Evolutionary conservation across 2,329 filamentous ascomycete genomes (phyloP), one percentile per base, ranked within the genome.

Genomic region (Trichoderma atroviride): DNA sequence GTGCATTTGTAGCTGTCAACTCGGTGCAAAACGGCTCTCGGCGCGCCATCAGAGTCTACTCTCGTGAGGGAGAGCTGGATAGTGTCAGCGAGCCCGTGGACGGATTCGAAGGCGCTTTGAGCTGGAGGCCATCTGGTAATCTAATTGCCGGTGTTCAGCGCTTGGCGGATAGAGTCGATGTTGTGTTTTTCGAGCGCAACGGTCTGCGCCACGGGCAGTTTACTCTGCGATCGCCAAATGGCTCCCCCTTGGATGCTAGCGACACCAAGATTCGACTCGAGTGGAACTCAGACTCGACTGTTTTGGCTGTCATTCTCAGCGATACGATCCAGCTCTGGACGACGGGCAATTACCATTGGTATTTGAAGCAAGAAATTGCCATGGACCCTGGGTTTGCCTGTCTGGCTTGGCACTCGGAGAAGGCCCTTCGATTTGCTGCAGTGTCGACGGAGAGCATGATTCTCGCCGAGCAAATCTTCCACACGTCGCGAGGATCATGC

Each of bases 191-290:
- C 74, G 96, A 99, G 81, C 87, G 94, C 64, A 99, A 99, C 75
- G 96, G 96, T n/a, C 85, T 99, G 70, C 88, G 95, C n/a, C 96
- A 99, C 79, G 96, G 96, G 5, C 88, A 97, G 73, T 99, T 98
- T 76, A 89, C 89, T n/a, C 84, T 99, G 22, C 89, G 92, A 58
- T 87, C 85, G 3, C 82, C 87, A 14, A 86, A 89, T 70, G 88
- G 90, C 60, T 80, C 87, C 67, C 79, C 85, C 9, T 80, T 82
- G 1, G 83, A 86, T 73, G 85, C 84, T 13, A 84, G 85, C 53
- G 57, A 66, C 4, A 47, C 43, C 11, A 83, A 85, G 61, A 89
- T 97, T 67, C 81, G 82, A 33, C 83, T 99, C 16, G 86, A 87
- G 59, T 99, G 96, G 96, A 99, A 97, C 76, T 86, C 89, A 5